Conservation (phyloP, 441 rosid genomes). For the Adansonia grandidieri region DNA sequence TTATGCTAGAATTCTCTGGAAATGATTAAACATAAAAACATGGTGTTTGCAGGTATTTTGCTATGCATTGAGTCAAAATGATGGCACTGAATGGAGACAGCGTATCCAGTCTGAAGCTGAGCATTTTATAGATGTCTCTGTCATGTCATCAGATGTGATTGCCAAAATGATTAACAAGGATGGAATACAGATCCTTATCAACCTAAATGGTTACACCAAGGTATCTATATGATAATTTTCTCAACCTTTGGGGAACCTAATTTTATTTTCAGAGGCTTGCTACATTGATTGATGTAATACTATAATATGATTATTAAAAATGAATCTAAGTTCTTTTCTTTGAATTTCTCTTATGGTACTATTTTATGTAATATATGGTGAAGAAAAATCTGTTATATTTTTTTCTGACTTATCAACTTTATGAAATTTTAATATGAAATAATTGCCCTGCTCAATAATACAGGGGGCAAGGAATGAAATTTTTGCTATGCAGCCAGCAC, state of each 20-base stretch:
- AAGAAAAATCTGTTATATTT: background rate
- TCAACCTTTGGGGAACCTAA: slow-evolving; percentile 8
- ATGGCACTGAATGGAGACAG: slow-evolving; percentile 97
- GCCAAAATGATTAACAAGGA: slow-evolving; percentile 89
- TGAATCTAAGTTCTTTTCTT: background rate
- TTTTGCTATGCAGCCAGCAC: slow-evolving; percentile 98
- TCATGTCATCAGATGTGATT: slow-evolving; percentile 84
- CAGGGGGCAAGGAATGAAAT: slow-evolving; percentile 99
- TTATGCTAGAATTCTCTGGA: slow-evolving; percentile 8
- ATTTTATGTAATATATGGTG: background rate
- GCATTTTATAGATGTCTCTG: slow-evolving; percentile 90
- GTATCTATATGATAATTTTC: slow-evolving; percentile 33
- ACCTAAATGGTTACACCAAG: slow-evolving; percentile 98
- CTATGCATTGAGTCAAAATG: slow-evolving; percentile 92
- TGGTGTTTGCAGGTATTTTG: slow-evolving; percentile 73
- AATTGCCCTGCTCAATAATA: slow-evolving; percentile 24
- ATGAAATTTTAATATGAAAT: background rate
- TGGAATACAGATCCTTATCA: slow-evolving; percentile 84
- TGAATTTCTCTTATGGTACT: background rate
- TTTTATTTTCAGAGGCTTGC: slow-evolving; percentile 4
- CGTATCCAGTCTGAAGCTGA: slow-evolving; percentile 90
- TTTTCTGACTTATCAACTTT: background rate
- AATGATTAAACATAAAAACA: slow-evolving; percentile 23
- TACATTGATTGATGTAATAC: background rate
- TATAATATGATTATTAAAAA: background rate